Conservation (phyloP, 345 rosid species). For the Salix arbutifolia region DNA sequence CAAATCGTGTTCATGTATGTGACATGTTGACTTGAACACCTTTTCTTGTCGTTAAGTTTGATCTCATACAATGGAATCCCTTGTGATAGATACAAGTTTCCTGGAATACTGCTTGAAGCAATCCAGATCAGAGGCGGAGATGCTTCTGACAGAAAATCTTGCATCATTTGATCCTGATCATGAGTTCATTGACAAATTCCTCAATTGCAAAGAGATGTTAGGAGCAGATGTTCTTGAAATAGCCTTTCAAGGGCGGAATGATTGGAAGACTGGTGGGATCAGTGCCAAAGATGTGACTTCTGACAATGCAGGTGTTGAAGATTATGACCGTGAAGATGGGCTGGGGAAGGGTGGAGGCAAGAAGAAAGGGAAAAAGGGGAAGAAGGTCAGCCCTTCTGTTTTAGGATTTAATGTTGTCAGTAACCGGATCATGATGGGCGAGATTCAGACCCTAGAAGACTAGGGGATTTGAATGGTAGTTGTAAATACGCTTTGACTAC, state of each 20-base stretch:
- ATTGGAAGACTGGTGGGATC: constrained; percentile 35
- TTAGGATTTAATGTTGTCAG: constrained; percentile 94
- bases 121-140: constrained; percentile 85
- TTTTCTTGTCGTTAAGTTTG: not conserved
- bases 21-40: not conserved
- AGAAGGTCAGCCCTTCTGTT: constrained; percentile 74
- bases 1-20: not conserved
- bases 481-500: constrained; percentile 48
- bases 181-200: constrained; percentile 86
- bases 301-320: constrained; percentile 23
- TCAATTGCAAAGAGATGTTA: constrained; percentile 77
- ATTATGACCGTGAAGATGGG: constrained; percentile 35
- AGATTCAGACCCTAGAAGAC: constrained; percentile 83
- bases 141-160: constrained; percentile 67
- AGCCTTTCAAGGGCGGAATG: constrained; percentile 62
- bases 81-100: constrained; percentile 67
- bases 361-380: constrained; percentile 83
- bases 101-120: constrained; percentile 89
- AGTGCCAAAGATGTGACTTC: constrained; percentile 42
- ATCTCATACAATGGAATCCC: not conserved
- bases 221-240: constrained; percentile 84
- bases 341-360: constrained; percentile 65
- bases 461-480: constrained; percentile 25
- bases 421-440: constrained; percentile 98
- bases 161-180: constrained; percentile 67